Conservation (phyloP, 768 basidiomycete species). For the Auriscalpium orientale region DNA sequence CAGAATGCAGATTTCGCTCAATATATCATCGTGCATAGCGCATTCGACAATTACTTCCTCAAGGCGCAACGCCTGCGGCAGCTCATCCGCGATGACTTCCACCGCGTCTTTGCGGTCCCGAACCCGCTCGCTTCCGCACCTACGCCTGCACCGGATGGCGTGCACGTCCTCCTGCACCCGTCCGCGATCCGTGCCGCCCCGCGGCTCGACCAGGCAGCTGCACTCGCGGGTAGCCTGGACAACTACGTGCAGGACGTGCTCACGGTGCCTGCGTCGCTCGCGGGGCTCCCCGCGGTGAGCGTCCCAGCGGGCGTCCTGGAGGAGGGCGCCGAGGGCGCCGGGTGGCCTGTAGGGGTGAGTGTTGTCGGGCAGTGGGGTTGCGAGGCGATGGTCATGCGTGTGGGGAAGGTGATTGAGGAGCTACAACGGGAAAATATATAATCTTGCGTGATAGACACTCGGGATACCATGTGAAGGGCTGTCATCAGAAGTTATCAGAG, state of each 20-base stretch:
- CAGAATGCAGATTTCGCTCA: not conserved
- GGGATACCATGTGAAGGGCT: no score
- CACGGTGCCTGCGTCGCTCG: constrained; percentile 87
- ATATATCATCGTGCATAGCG: constrained; percentile 36
- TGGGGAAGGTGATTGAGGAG: constrained; percentile 42
- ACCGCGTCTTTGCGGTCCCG: constrained; percentile 53
- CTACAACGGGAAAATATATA: not conserved
- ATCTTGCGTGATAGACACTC: not conserved
- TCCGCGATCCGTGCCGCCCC: constrained; percentile 87
- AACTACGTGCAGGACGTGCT: constrained; percentile 87
- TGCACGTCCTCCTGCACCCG: constrained; percentile 83
- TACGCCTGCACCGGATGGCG: constrained; percentile 22
- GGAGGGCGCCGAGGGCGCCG: constrained; percentile 33
- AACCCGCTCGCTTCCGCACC: constrained; percentile 35
- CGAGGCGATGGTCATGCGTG: constrained; percentile 49
- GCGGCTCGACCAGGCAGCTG: constrained; percentile 26
- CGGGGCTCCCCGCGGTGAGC: constrained; percentile 77
- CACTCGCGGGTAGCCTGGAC: constrained; percentile 27
- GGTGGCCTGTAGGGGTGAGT: constrained; percentile 82
- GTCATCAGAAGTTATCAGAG: no score
- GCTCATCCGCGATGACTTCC: constrained; percentile 66
- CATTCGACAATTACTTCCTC: constrained; percentile 96
- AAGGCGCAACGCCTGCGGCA: constrained; percentile 82
- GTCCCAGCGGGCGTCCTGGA: constrained; percentile 39
- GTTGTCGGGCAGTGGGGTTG: constrained; percentile 85